Percentiles rank a stretch among this genome's conserved stretches.
These are phyloP conservation scores for Blastomyces silverae DNA, from an alignment of 2,329 filamentous ascomycete species.

Conservation along the genomic window DNA sequence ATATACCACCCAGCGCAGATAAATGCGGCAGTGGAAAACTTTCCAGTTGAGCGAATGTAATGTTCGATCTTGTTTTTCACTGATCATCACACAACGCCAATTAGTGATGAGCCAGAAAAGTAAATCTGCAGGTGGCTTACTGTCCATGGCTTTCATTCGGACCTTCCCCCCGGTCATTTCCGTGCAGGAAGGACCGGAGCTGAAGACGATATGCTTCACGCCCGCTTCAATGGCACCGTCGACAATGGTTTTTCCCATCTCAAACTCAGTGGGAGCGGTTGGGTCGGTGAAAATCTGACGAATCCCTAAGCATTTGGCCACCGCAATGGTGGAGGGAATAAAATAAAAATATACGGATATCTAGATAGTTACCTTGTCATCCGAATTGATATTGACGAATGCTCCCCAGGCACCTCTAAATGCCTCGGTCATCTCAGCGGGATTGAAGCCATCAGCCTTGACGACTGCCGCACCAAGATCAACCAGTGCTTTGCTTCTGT, in stretches of 20 bases:
- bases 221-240: constrained; percentile 33
- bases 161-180: constrained; percentile 33
- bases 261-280: constrained; percentile 31
- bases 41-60: constrained; percentile 30
- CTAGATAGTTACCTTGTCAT: constrained; percentile 13
- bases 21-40: constrained; percentile 34
- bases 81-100: constrained; percentile 18
- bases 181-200: constrained; percentile 31
- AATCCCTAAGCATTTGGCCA: not conserved
- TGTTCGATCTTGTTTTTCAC: constrained; percentile 38
- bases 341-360: not conserved
- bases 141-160: constrained; percentile 31
- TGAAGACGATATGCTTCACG: constrained; percentile 36
- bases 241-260: constrained; percentile 34
- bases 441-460: constrained; percentile 23
- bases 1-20: constrained; percentile 41
- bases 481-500: constrained; percentile 22
- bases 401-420: constrained; percentile 24
- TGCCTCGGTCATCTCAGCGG: constrained; percentile 22
- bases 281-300: constrained; percentile 10
- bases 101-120: not conserved
- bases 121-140: constrained; percentile 22
- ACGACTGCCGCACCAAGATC: constrained; percentile 26
- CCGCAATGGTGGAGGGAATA: not conserved
- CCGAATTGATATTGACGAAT: constrained; percentile 25